Evolutionary conservation across 306 rosid species (phyloP), one percentile per base, ranked within the genome.

Genomic region (Glycine latifolia): DNA sequence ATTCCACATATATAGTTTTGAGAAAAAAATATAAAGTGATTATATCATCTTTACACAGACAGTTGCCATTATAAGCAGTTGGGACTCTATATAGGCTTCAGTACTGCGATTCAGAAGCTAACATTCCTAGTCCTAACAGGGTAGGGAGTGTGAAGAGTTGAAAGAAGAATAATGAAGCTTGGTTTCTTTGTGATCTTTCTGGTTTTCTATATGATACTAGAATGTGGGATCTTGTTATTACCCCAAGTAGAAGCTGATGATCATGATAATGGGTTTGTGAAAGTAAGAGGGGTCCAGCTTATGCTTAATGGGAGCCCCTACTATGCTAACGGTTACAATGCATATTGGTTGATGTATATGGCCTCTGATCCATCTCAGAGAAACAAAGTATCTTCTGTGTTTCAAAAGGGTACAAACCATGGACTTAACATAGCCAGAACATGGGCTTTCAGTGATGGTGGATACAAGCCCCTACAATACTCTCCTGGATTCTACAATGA

Each of bases 371-470:
- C 94, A 6, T 91, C 97, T 7, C 91, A 91, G 79, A 91, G 94
- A 84, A 72, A 69, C 86, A 94, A 91, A 44, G 92, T 96, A 1
- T 69, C 97, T 14, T 89, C 93, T 39, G 78, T 91, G 4, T 91
- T 92, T 83, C 89, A 88, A 89, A 84, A 90, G 26, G 98, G 97
- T 26, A 10, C 75, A 53, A 69, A 67, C 37, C 87, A 87, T 58
- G 94, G 94, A 62, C 97, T 93, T 41, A 85, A 85, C 75, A 81
- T 96, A 0, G 92, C 87, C 6, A 91, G 99, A 76, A 87, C 94
- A 68, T 91, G 97, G 99, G 99, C 99, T 85, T 93, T 95, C 83
- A 90, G 90, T 16, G 99, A 96, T 84, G 99, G 92, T 12, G 98
- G 94, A 8, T 82, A 85, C 55, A 82, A 70, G 46, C 91, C 99